Evolutionary conservation across 2,329 filamentous ascomycete genomes (phyloP), one percentile per base, ranked within the genome.

Genomic region (Pseudocercospora fuligena): DNA sequence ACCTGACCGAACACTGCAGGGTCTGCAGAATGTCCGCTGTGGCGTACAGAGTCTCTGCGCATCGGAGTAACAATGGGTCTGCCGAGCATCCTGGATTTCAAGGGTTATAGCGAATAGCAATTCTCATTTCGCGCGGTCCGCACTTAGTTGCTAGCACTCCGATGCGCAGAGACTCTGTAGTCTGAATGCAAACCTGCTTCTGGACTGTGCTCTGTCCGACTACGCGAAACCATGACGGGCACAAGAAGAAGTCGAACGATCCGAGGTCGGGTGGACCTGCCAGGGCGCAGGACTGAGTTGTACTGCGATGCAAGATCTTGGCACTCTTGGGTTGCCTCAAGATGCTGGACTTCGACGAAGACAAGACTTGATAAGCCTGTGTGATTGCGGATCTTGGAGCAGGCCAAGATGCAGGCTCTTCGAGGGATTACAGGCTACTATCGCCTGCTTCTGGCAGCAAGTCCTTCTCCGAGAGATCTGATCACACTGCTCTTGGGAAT

Each of bases 371-470:
- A 16, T 25, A 53, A 27, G 19, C 49, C 49, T 53, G 21, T 16
- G 23, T 53, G 49, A 21, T 23, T 53, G 49, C 49, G 25, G 49
- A 53, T 29, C 49, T 25, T 53, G 6, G 23, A 19, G 19, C 49
- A 27, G 49, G 21, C 23, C 21, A 53, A 53, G 49, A 53, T 53
- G 49, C 19, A 43, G 9, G n/a, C n/a, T n/a, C 31, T 59, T 40
- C 29, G 31, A 43, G 56, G 36, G 31, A 51, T 61, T 40, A 61
- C 59, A 63, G 75, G 73, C 60, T 81, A 77, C 58, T 77, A 76
- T 64, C 71, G 73, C 61, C 73, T 81, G 27, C 73, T 81, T 51
- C 63, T 81, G 65, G 78, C 79, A 40, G 78, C 73, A n/a, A 77
- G 74, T 29, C 79, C 79, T 25, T 77, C 79, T 14, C 74, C 70